phyloP scores from a whole-genome alignment of 306 rosid genomes.

The Medicago lupulina region DNA sequence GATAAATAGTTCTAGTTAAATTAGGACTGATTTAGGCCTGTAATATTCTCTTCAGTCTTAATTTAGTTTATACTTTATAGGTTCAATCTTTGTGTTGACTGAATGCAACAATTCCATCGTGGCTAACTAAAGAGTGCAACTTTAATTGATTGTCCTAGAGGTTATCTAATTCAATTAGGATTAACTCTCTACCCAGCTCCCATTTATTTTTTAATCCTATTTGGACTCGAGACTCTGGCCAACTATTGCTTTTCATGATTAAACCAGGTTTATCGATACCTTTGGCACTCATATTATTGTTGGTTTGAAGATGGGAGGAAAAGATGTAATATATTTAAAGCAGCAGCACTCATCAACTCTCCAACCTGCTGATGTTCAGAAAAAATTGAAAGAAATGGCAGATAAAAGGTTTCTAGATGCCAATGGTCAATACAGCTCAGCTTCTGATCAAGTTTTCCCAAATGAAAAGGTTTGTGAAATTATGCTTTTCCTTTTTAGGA shows the following conservation, averaged over 20 bases:
- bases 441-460: conserved; percentile 71
- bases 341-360: conserved; percentile 91
- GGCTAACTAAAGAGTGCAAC: conserved; percentile 13
- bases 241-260: conserved; percentile 31
- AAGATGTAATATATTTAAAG: conserved; percentile 93
- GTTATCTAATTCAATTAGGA: conserved; percentile 20
- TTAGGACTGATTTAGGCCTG: conserved; percentile 34
- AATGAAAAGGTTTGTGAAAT: conserved; percentile 65
- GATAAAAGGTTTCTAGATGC: conserved; percentile 81
- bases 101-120: conserved; percentile 26
- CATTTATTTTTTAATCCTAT: conserved; percentile 1
- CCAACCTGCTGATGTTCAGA: conserved; percentile 91
- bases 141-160: conserved; percentile 29
- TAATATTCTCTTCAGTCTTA: conserved; percentile 4
- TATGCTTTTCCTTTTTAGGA: conserved; percentile 24
- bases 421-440: conserved; percentile 58
- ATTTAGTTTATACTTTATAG: conserved; percentile 25
- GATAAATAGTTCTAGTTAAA: conserved; percentile 20
- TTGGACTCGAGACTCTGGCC: conserved; percentile 38
- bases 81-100: conserved; percentile 35
- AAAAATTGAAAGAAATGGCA: conserved; percentile 86
- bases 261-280: conserved; percentile 81
- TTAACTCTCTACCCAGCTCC: conserved; percentile 11
- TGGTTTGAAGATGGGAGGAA: conserved; percentile 98
- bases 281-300: conserved; percentile 95